Evolutionary conservation across 768 basidiomycete genomes (phyloP), one percentile per base, ranked within the genome.

Genomic region (Amyloporia xantha): DNA sequence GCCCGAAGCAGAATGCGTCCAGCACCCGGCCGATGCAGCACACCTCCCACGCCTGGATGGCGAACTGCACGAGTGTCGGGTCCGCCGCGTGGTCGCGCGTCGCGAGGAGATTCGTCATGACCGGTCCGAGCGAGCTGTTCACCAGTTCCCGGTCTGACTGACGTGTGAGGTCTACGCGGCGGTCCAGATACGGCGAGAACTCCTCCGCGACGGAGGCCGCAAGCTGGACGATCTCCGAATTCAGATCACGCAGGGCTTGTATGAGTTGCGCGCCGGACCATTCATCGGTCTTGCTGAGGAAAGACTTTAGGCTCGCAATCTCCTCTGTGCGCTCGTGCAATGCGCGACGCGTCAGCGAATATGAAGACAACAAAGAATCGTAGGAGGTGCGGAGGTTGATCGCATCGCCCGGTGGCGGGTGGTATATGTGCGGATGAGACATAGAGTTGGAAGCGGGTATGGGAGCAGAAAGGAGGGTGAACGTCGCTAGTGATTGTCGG

Each of bases 11-110:
- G 57, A 68, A 68, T 17, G 62, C 41, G 37, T 66, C 59, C 33
- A 68, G 57, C 23, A 66, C 58, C 44, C 59, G 54, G 41, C 58
- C 55, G 26, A 64, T 61, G 41, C 63, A 67, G 57, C 58, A 61
- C 5, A 67, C 64, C 54, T 66, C 57, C 65, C 65, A 68, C n/a
- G 67, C 66, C 52, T 68, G 67, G 44, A 68, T 44, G 7, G 67
- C 67, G 39, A 63, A 62, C 54, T 67, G 67, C 21, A 68, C 61
- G 20, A 68, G 46, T n/a, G 61, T 68, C 20, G 67, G 64, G 41
- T 68, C 67, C 13, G 43, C 52, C 15, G 58, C 59, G 24, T 67
- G 64, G 47, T 62, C 55, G 27, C 63, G 53, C 38, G 54, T 49
- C 40, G 54, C 58, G 39, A 67, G 56, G 37, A 65, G 53, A 36